Base-by-base conservation (phyloP, 2,329 filamentous ascomycete genomes). In the Fusarium sp. region DNA sequence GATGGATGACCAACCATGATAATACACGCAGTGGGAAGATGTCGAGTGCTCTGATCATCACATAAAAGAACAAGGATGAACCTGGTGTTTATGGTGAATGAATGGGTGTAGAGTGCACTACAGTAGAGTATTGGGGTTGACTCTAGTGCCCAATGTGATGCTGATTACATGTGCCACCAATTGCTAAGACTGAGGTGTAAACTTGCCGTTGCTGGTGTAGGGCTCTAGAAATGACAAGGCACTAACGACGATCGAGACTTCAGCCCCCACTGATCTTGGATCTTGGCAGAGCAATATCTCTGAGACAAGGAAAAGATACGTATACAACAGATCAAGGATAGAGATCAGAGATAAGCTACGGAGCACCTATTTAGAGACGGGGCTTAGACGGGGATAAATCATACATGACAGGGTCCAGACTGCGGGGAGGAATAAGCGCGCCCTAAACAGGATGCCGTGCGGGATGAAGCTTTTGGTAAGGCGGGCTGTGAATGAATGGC, bases 391-490 rank as follows among this genome's bases (percentile, higher is more conserved):
- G 63, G 42, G 43, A 59, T 53, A 30, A 30, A 28, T 13, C 7
- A 6, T 28, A 55, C 49, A 16, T 13, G 45, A 47, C 37, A 53
- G 18, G 45, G 50, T 32, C 54, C 25, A 67, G 55, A 53, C 55
- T 68, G 63, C 59, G 63, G 68, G 67, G 68, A 41, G 28, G 30
- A 51, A 57, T 66, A 69, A 69, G 60, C 65, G 66, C 66, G 66
- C n/a, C 49, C 50, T 25, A 57, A 23, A 42, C 7, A 49, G 43
- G 23, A 54, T 66, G 61, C 51, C 51, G 28, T 49, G 40, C 55
- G 51, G 66, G 55, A 69, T 55, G 66, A 58, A 32, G 32, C 48
- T 32, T 63, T 63, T 55, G 23, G 25, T 18, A 62, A 57, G 61
- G 61, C 51, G 61, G 61, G 41, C 25, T 28, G 25, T 46, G 34